phyloP scores from a whole-genome alignment of 257 asterid species.

The Capsicum chinense region DNA sequence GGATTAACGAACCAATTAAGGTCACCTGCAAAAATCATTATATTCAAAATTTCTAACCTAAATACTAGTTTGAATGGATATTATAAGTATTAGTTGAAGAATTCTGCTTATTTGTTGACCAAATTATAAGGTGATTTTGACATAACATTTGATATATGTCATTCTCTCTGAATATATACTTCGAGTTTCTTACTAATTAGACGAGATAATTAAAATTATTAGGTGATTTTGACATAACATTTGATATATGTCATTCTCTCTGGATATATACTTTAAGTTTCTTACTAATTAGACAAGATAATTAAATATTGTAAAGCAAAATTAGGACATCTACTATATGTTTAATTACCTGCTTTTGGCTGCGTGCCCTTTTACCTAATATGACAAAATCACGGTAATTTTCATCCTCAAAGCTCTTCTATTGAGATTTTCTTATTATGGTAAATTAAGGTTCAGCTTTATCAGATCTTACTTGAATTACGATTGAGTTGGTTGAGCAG shows the following conservation, averaged over 20 bases:
- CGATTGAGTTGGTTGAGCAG: neutral
- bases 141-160: constrained; percentile 27
- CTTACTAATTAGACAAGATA: neutral
- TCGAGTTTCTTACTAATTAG: constrained; percentile 6
- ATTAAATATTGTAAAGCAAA: neutral
- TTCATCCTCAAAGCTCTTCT: neutral
- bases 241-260: neutral
- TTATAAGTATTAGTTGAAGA: constrained; percentile 36
- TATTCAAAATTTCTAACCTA: constrained; percentile 19
- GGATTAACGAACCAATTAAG: constrained; percentile 16
- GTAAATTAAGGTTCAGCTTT: neutral
- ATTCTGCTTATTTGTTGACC: constrained; percentile 50
- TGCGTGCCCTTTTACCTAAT: neutral
- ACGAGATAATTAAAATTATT: constrained; percentile 27
- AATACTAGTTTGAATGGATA: neutral
- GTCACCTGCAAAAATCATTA: constrained; percentile 18
- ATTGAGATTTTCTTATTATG: too few relatives aligned
- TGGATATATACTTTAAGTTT: neutral
- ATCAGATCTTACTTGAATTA: neutral
- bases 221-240: constrained; percentile 36
- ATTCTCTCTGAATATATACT: neutral
- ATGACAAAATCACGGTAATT: neutral
- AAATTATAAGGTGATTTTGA: constrained; percentile 36
- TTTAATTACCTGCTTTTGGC: neutral
- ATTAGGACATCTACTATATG: constrained; percentile 25